Conservation (phyloP, 805 yeast genomes). For the Spencermartinsiella europaea region DNA sequence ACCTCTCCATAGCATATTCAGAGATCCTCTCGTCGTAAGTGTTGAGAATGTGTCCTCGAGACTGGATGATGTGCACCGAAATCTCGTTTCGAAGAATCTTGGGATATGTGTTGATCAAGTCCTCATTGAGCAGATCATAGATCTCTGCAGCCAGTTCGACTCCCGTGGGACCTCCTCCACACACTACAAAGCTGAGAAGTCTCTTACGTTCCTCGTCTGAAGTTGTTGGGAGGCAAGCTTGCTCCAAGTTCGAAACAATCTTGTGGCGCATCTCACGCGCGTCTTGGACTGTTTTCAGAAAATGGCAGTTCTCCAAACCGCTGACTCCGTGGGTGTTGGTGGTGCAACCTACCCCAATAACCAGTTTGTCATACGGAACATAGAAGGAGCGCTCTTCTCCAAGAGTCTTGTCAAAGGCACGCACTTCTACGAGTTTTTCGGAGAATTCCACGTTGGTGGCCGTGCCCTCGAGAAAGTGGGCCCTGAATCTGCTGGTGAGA, state of each 20-base stretch:
- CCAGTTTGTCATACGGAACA: conserved; percentile 67
- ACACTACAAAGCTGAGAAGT: conserved; percentile 56
- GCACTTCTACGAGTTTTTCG: conserved; percentile 54
- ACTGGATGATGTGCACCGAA: conserved; percentile 64
- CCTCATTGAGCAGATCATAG: conserved; percentile 61
- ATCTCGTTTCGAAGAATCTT: conserved; percentile 55
- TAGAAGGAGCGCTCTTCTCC: conserved; percentile 44
- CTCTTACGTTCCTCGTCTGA: conserved; percentile 57
- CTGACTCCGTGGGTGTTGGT: conserved; percentile 67
- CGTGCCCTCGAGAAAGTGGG: conserved; percentile 58
- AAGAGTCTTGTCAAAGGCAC: conserved; percentile 38
- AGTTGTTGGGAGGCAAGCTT: conserved; percentile 61
- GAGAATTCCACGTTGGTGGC: conserved; percentile 56
- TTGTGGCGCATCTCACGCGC: conserved; percentile 51
- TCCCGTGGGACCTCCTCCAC: conserved; percentile 77
- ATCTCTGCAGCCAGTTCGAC: conserved; percentile 72
- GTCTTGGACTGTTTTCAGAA: conserved; percentile 63
- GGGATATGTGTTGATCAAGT: conserved; percentile 53
- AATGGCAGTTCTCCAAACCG: conserved; percentile 58
- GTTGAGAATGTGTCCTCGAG: conserved; percentile 60
- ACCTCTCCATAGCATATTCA: conserved; percentile 59
- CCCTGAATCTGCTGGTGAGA: conserved; percentile 47
- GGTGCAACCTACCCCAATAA: conserved; percentile 63
- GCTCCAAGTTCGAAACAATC: conserved; percentile 52
- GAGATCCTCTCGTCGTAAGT: conserved; percentile 63